A percentile compares a stretch with the other conserved stretches of the same genome.
phyloP scores from a whole-genome alignment of 306 rosid species.

The Potentilla sterilis region DNA sequence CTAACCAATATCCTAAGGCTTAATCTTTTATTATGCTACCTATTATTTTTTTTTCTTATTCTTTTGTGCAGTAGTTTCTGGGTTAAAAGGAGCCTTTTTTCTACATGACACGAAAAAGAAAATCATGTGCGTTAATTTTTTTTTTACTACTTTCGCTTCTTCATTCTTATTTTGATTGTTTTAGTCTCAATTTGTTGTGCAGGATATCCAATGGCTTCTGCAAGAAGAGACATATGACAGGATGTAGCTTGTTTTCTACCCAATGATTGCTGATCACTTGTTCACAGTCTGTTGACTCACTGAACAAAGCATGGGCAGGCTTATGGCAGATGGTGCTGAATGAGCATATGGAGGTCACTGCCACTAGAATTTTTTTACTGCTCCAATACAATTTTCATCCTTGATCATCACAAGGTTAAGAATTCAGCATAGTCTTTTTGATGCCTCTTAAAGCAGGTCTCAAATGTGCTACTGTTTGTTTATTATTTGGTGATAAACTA shows the following conservation, averaged over 20 bases:
- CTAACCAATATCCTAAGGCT: neutral
- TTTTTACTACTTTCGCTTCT: neutral
- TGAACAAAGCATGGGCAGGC: neutral
- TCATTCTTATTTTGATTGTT: neutral
- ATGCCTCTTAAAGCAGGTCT: neutral
- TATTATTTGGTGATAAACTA: neutral
- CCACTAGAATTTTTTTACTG: neutral
- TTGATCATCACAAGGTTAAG: slow-evolving; percentile 8
- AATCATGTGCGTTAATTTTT: neutral
- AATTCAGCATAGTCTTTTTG: neutral
- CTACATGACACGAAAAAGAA: neutral
- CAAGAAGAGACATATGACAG: slow-evolving; percentile 24
- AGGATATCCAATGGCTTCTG: slow-evolving; percentile 42
- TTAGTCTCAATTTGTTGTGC: slow-evolving; percentile 3
- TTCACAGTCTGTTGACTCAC: slow-evolving; percentile 8
- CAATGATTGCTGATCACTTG: neutral
- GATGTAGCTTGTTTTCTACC: slow-evolving; percentile 11
- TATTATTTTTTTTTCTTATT: neutral
- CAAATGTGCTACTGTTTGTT: neutral
- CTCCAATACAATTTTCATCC: neutral
- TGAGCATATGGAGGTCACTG: neutral
- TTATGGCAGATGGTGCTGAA: neutral
- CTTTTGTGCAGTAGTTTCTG: neutral
- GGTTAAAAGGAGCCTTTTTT: neutral
- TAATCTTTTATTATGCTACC: neutral